Base-by-base conservation (phyloP, 768 basidiomycete genomes). In the Lentinula guzmanii region DNA sequence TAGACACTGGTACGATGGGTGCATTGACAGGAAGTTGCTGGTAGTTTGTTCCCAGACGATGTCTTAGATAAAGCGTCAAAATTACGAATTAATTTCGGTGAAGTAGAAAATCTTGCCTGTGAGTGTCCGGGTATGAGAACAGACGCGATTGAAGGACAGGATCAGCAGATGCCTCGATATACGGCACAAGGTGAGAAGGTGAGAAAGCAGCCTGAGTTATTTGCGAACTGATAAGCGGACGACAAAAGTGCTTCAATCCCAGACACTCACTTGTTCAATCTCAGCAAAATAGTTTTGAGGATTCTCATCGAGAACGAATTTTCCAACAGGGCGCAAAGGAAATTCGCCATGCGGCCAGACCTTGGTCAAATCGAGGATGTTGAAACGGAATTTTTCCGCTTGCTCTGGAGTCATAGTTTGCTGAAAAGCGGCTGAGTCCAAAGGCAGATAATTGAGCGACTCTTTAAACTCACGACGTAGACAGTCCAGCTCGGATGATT, bases 331-430 rank as follows among this genome's bases (percentile, higher is more conserved):
- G 65, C 93, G 88, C 65, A 97, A 81, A n/a, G 95, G 96, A 76
- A 82, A 94, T 8, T 94, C 83, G 55, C 75, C 74, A 71, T 98
- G 95, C 6, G 96, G 86, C 87, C 94, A 94, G 67, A 96, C 77
- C 73, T 95, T 95, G 64, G 94, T 96, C 53, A 95, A 78, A 73
- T 95, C 94, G 64, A 94, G 84, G 60, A 95, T 80, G 74, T 93
- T 96, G 84, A 92, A 91, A 52, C 88, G 86, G 84, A 90, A 93
- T 42, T 82, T 81, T 79, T 95, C 91, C 13, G 95, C 95, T 78
- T 98, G 90, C 70, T 91, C 83, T 1, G 89, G 79, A 0, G 93
- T 94, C 93, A 97, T 96, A 15, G 87, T 93, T 89, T 98, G 95
- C 78, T 90, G 67, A 60, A 62, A 21, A 61, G 67, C 46, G 58